Percentiles rank a stretch among this genome's conserved stretches.
These are phyloP conservation scores for Colletotrichum sp. DNA, from an alignment of 2,329 filamentous ascomycete genomes.

Conservation along the genomic window DNA sequence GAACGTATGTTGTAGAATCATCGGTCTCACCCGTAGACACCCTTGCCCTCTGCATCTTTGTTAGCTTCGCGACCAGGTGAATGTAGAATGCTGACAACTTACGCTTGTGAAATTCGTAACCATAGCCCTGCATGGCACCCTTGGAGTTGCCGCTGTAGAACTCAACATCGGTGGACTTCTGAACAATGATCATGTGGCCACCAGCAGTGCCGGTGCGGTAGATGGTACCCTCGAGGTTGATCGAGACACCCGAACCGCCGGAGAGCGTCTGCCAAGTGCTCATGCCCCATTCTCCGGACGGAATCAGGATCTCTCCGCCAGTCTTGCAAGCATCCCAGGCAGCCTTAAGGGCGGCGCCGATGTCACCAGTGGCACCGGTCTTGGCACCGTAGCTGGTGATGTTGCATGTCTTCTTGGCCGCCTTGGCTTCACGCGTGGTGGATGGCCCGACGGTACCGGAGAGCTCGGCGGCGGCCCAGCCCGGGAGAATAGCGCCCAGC, in stretches of 20 bases:
- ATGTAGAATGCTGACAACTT: background rate
- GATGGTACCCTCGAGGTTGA: conserved; percentile 49
- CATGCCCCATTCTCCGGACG: conserved; percentile 50
- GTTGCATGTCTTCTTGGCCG: conserved; percentile 43
- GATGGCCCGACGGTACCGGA: conserved; percentile 29
- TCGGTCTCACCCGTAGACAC: background rate
- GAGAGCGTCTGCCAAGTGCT: conserved; percentile 49
- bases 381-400: conserved; percentile 54
- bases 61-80: background rate
- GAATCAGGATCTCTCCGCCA: conserved; percentile 54
- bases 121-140: conserved; percentile 53
- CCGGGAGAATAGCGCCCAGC: conserved; percentile 16
- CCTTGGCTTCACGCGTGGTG: conserved; percentile 29
- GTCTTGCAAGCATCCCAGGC: conserved; percentile 44
- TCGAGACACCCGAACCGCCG: conserved; percentile 47
- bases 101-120: conserved; percentile 46
- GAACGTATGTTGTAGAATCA: background rate
- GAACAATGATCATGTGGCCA: conserved; percentile 21
- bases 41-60: background rate
- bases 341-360: conserved; percentile 28
- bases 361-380: conserved; percentile 52
- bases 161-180: conserved; percentile 45
- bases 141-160: conserved; percentile 45
- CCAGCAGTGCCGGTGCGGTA: conserved; percentile 27
- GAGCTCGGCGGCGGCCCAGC: conserved; percentile 25